A percentile compares a stretch with the other conserved stretches of the same genome.
These are phyloP conservation scores for Saccharomycopsis sp. DNA, from an alignment of 805 yeast species.

Conservation along the genomic window DNA sequence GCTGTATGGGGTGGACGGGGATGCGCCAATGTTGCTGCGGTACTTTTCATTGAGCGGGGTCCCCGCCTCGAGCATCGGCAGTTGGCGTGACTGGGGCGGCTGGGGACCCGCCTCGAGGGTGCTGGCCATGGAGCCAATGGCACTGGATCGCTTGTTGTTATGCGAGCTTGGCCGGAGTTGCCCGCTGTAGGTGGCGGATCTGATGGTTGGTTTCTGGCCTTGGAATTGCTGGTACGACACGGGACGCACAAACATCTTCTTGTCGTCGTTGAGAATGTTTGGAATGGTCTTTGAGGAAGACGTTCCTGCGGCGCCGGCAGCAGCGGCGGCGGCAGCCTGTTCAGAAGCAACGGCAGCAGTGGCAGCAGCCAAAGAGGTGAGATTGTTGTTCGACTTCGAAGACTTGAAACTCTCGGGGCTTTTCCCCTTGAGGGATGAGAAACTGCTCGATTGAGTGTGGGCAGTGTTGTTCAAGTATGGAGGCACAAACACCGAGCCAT, in stretches of 20 bases:
- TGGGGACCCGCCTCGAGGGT: not conserved
- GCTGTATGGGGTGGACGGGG: slow-evolving; percentile 13
- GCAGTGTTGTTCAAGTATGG: slow-evolving; percentile 21
- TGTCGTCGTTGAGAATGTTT: slow-evolving; percentile 5
- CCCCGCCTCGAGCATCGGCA: too few species aligned
- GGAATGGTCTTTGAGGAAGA: not conserved
- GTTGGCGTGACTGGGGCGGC: too few species aligned
- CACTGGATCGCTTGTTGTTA: too few species aligned
- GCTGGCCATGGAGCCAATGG: too few species aligned
- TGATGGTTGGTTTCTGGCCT: slow-evolving; percentile 2
- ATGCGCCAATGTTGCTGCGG: not conserved
- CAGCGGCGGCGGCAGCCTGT: slow-evolving; percentile 14
- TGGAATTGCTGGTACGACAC: slow-evolving; percentile 6
- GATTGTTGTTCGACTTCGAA: slow-evolving; percentile 14
- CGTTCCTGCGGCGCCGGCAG: slow-evolving; percentile 3
- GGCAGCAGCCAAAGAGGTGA: slow-evolving; percentile 12
- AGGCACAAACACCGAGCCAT: slow-evolving; percentile 17
- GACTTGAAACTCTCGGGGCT: slow-evolving; percentile 19
- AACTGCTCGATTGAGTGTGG: slow-evolving; percentile 16
- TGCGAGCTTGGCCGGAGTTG: not conserved
- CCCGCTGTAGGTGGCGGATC: slow-evolving; percentile 11
- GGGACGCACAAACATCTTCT: slow-evolving; percentile 4
- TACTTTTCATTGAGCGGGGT: slow-evolving; percentile 1
- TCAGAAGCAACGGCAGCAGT: slow-evolving; percentile 17
- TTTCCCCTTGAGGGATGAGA: slow-evolving; percentile 10